Percentiles rank a stretch among this genome's conserved stretches.
These are phyloP conservation scores for Malus hybrid DNA, from an alignment of 331 rosid species.

Conservation along the genomic window DNA sequence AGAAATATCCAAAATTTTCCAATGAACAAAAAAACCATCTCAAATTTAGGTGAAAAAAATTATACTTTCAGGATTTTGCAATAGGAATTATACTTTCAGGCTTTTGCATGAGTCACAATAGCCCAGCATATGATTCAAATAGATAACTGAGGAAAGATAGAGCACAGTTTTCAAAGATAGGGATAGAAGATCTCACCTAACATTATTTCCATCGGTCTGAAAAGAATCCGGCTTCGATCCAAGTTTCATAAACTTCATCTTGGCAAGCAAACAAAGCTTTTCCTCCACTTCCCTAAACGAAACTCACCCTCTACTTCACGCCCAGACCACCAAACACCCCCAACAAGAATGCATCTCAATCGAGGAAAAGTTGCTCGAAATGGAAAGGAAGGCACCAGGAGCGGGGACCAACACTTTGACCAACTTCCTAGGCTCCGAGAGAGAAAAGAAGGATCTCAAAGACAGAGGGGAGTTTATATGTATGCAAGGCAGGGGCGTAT, in stretches of 20 bases:
- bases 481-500: conserved; percentile 21
- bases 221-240: conserved; percentile 95
- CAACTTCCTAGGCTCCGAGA: conserved; percentile 45
- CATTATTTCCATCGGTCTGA: conserved; percentile 72
- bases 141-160: background rate
- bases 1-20: background rate
- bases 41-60: background rate
- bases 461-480: conserved; percentile 43
- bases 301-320: conserved; percentile 24
- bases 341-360: conserved; percentile 14
- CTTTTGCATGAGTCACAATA: conserved; percentile 2
- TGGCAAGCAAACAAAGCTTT: conserved; percentile 35
- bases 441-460: conserved; percentile 44
- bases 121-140: background rate
- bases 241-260: conserved; percentile 99
- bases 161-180: conserved; percentile 15
- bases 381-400: conserved; percentile 21
- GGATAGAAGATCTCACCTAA: conserved; percentile 57
- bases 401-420: conserved; percentile 32
- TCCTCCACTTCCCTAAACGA: conserved; percentile 14
- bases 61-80: background rate
- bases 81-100: background rate
- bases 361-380: conserved; percentile 16
- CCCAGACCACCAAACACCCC: conserved; percentile 25
- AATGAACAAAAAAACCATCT: conserved; percentile 5